Percentiles rank a stretch among this genome's conserved stretches.
Evolutionary conservation across 2,329 filamentous ascomycete genomes (phyloP).

Genomic region (Paraphaeosphaeria sporulosa): DNA sequence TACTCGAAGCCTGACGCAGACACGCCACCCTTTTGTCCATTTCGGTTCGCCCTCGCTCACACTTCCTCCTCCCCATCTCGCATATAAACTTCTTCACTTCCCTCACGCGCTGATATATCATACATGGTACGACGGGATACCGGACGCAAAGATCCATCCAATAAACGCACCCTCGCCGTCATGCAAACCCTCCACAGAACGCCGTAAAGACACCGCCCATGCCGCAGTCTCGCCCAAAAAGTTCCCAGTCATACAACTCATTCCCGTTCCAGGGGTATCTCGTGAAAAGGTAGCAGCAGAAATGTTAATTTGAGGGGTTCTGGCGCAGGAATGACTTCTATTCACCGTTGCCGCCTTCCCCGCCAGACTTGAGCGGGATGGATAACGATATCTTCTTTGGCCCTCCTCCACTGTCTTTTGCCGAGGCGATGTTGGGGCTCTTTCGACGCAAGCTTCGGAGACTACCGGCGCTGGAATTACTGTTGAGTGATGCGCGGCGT

Average conservation of each 20-base stretch:
- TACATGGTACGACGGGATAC: conserved; percentile 25
- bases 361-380: conserved; percentile 49
- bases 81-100: conserved; percentile 13
- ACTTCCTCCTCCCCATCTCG: not conserved
- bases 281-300: conserved; percentile 40
- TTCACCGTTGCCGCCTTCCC: conserved; percentile 41
- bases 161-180: conserved; percentile 7
- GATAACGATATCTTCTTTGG: conserved; percentile 53
- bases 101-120: conserved; percentile 24
- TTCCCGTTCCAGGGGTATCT: conserved; percentile 46
- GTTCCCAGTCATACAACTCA: conserved; percentile 45
- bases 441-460: conserved; percentile 52
- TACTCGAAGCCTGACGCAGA: not conserved
- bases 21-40: conserved; percentile 5
- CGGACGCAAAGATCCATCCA: conserved; percentile 6
- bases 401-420: conserved; percentile 50
- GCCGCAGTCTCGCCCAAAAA: conserved; percentile 23
- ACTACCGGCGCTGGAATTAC: conserved; percentile 43
- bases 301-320: conserved; percentile 28
- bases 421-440: conserved; percentile 51
- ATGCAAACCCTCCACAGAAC: conserved; percentile 15
- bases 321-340: conserved; percentile 19
- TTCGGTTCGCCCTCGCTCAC: not conserved
- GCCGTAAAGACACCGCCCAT: conserved; percentile 20
- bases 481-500: conserved; percentile 50